phyloP scores from a whole-genome alignment of 352 stramenopile species.

The Pythium guiyangense region DNA sequence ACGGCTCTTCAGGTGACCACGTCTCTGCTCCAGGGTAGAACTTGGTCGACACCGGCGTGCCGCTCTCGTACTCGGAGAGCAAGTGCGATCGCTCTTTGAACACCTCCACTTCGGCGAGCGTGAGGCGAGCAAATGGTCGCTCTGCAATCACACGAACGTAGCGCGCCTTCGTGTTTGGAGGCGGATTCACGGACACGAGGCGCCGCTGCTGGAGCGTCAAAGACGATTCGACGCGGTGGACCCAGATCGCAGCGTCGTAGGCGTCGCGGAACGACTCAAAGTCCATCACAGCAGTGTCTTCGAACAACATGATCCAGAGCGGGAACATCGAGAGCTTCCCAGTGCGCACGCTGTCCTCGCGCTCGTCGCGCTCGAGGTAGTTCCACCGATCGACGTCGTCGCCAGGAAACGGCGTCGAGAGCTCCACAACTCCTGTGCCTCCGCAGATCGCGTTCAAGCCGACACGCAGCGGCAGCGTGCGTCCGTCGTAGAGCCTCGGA shows the following conservation, averaged over 20 bases:
- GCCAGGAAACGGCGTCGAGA: conserved; percentile 26
- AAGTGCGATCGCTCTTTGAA: conserved; percentile 49
- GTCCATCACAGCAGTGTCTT: conserved; percentile 43
- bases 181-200: conserved; percentile 43
- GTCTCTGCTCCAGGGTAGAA: conserved; percentile 38
- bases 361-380: conserved; percentile 25
- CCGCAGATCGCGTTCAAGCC: conserved; percentile 37
- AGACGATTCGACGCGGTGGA: conserved; percentile 25
- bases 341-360: conserved; percentile 12
- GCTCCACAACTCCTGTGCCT: conserved; percentile 18
- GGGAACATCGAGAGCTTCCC: conserved; percentile 55
- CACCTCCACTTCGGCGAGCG: conserved; percentile 73
- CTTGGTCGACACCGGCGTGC: conserved; percentile 40
- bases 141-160: conserved; percentile 61
- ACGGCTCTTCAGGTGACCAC: conserved; percentile 67
- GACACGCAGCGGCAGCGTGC: conserved; percentile 19
- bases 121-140: conserved; percentile 32
- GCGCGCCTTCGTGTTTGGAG: conserved; percentile 37
- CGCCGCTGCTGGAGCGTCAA: conserved; percentile 14
- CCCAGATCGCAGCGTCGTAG: conserved; percentile 41
- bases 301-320: conserved; percentile 78
- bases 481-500: conserved; percentile 11
- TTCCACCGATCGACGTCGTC: conserved; percentile 36
- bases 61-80: conserved; percentile 53
- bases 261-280: conserved; percentile 59